phyloP scores from a whole-genome alignment of 2,329 filamentous ascomycete genomes.

The Shiraia bambusicola region DNA sequence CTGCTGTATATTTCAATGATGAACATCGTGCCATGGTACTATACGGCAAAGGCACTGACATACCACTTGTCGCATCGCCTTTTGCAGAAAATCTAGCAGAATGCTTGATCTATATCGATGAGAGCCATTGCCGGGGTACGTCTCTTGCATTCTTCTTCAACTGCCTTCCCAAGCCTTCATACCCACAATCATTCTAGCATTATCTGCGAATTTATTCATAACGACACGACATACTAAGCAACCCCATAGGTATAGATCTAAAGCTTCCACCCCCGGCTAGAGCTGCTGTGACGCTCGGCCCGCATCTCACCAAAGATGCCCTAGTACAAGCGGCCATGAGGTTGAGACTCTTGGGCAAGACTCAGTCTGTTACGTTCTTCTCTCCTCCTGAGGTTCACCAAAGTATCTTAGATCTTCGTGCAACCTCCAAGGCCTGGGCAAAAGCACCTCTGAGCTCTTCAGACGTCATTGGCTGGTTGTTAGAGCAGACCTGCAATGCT shows the following conservation, averaged over 20 bases:
- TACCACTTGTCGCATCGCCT: conserved; percentile 56
- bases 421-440: background rate
- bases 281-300: conserved; percentile 59
- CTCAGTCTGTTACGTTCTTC: conserved; percentile 58
- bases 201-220: background rate
- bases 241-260: conserved; percentile 56
- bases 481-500: conserved; percentile 62
- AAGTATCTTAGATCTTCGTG: conserved; percentile 52
- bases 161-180: too few relatives aligned
- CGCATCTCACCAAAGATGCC: conserved; percentile 61
- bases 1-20: conserved; percentile 57
- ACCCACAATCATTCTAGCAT: background rate
- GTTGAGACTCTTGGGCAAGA: conserved; percentile 59
- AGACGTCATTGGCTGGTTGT: conserved; percentile 62
- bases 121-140: conserved; percentile 57
- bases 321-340: conserved; percentile 69
- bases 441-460: conserved; percentile 45
- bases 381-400: conserved; percentile 63
- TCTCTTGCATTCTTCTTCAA: background rate
- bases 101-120: conserved; percentile 62
- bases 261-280: conserved; percentile 52
- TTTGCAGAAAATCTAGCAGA: conserved; percentile 56
- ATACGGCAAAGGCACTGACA: conserved; percentile 40
- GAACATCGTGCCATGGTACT: conserved; percentile 51
- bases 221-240: too few relatives aligned